Evolutionary conservation across 345 rosid genomes (phyloP), one percentile per base, ranked within the genome.

Genomic region (Linum trigynum): DNA sequence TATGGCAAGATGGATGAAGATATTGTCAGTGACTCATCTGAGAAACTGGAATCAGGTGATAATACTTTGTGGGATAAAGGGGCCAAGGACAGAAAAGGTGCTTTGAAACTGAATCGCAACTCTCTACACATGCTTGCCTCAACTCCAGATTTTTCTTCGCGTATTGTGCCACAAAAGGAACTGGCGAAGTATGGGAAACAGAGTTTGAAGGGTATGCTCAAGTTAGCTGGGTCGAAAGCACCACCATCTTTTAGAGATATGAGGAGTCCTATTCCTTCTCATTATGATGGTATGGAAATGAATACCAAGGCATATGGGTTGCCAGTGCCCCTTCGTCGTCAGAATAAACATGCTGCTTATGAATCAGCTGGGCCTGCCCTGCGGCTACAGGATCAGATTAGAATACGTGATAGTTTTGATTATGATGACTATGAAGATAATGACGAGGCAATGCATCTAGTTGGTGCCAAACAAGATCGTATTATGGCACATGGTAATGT

Each of bases 381-480:
- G 51, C 74, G 84, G 74, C 75, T 71, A 65, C 87, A 81, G 70
- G 85, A 85, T 73, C 81, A 61, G 63, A 74, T 79, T 67, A 73
- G 71, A 73, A 72, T 70, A 48, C 15, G 14, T 48, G 53, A 48
- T 48, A 12, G 14, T 48, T 48, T 6, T 42, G 84, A 81, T 64
- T 76, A 73, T 37, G 69, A 85, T 64, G 87, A 73, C 11, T 61
- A 59, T 55, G 65, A 64, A 39, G 75, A 61, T 45, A 62, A 57
- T 72, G 86, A 85, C 59, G 86, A 84, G 59, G 83, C 89, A 63
- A 72, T 86, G 57, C 86, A 82, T 81, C 88, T 86, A 68, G 77
- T 68, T 69, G 87, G 87, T 72, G 57, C 77, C 55, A 82, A 76
- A 37, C 84, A 73, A 73, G 79, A 79, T 59, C 78, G 65, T 61